These are phyloP conservation scores for Globisporangium recalcitrans DNA, from an alignment of 352 stramenopile species.

Conservation along the genomic window DNA sequence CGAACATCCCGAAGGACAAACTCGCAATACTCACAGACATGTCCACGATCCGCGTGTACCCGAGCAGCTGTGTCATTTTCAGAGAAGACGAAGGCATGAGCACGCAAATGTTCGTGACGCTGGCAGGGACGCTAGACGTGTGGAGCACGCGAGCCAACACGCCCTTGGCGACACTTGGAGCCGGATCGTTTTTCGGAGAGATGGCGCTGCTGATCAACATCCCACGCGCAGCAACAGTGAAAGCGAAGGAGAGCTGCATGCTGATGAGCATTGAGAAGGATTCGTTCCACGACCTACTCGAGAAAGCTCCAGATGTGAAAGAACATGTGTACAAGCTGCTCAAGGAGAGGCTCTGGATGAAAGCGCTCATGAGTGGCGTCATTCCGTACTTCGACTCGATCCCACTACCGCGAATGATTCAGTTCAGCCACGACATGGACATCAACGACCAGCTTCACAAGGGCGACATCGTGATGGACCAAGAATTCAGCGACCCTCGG, in stretches of 20 bases:
- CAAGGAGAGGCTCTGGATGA: conserved; percentile 64
- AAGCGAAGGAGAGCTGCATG: conserved; percentile 63
- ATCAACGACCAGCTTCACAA: conserved; percentile 65
- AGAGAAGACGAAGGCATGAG: conserved; percentile 71
- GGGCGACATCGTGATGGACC: conserved; percentile 48
- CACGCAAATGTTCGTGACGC: conserved; percentile 76
- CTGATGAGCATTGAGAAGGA: conserved; percentile 79
- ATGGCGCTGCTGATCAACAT: conserved; percentile 82
- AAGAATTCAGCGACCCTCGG: conserved; percentile 28
- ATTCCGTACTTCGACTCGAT: conserved; percentile 63
- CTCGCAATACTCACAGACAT: conserved; percentile 60
- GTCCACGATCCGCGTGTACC: conserved; percentile 73
- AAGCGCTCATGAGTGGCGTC: conserved; percentile 69
- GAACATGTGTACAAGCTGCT: conserved; percentile 47
- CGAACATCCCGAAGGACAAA: conserved; percentile 51
- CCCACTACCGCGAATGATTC: conserved; percentile 41
- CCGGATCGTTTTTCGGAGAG: conserved; percentile 75
- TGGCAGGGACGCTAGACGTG: conserved; percentile 58
- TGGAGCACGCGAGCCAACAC: conserved; percentile 42
- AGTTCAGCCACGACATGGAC: conserved; percentile 51
- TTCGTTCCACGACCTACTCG: conserved; percentile 57
- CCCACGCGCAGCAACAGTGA: conserved; percentile 64
- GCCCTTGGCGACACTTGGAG: conserved; percentile 52
- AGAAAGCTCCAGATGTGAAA: conserved; percentile 50
- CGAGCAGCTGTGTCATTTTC: conserved; percentile 62